Base-by-base conservation (phyloP, 306 rosid species). In the Glycyrrhiza uralensis region DNA sequence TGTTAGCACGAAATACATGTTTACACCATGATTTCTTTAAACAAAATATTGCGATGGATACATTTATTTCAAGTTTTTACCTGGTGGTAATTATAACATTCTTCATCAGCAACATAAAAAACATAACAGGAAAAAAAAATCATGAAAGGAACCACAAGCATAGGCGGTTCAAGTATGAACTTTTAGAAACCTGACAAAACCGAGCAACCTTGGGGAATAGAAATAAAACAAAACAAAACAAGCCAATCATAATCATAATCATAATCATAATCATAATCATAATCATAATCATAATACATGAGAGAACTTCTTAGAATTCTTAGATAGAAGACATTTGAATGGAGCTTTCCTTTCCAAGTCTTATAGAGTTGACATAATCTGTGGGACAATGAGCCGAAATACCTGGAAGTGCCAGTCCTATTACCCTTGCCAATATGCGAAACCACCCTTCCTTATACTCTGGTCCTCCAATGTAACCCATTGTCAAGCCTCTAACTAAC, bases 381-480 rank as follows among this genome's bases (percentile, higher is more conserved):
- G 80, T 74, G 24, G 89, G 76, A 71, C 80, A 71, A 77, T 92
- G 96, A 14, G 89, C 90, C 29, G 90, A 72, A 73, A 89, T 17
- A 20, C 96, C 94, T 67, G 97, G 92, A 81, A 87, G 52, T 47
- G 58, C 78, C 13, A 89, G 83, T 71, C 97, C 97, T 15, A 82
- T 28, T 26, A 83, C 56, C 72, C 94, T 83, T 26, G 28, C 13
- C 72, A 82, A 28, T 41, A 66, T 69, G 76, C 79, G 57, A 78
- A 89, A 82, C 96, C 92, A 87, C 3, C 90, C 88, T 66, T 92
- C 92, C 58, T 45, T 82, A 35, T 89, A 89, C 50, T 81, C 90
- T 66, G 83, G 68, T 66, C 97, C 97, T 38, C 76, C 58, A 7
- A 59, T 32, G 69, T 81, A 89, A 13, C 87, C 89, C 64, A 87